Conservation (phyloP, 306 rosid species). For the Herpetospermum pedunculosum region DNA sequence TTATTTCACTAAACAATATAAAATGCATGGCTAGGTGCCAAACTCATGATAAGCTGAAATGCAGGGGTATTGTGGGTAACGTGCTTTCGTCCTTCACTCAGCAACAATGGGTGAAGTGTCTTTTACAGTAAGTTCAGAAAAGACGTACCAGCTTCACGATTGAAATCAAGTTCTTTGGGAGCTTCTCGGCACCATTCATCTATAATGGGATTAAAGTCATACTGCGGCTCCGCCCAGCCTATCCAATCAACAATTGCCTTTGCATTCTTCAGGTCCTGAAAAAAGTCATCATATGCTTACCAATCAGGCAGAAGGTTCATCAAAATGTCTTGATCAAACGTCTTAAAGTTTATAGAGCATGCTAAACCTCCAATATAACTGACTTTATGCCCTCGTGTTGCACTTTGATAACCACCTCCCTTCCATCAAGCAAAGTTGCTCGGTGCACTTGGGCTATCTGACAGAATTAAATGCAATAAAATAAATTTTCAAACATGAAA, state of each 20-base stretch:
- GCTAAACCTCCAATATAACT: constrained; percentile 73
- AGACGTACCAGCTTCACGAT: constrained; percentile 75
- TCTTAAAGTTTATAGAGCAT: constrained; percentile 16
- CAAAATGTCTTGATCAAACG: constrained; percentile 15
- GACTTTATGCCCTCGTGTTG: constrained; percentile 83
- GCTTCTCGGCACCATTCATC: constrained; percentile 99
- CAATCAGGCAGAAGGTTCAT: constrained; percentile 12
- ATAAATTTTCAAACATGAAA: background rate
- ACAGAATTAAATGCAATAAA: constrained; percentile 17
- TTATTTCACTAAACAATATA: background rate
- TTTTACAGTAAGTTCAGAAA: constrained; percentile 10
- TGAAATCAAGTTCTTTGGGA: constrained; percentile 95
- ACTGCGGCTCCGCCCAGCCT: constrained; percentile 98
- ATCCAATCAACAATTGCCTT: constrained; percentile 91
- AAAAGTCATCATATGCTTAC: constrained; percentile 13
- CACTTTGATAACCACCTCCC: constrained; percentile 90
- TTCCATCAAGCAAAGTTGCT: constrained; percentile 78
- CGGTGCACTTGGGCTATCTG: constrained; percentile 99
- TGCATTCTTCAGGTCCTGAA: constrained; percentile 92
- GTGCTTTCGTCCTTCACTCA: background rate
- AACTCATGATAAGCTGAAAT: background rate
- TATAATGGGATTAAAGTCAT: constrained; percentile 86
- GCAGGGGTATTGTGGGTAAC: background rate
- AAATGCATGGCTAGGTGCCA: background rate
- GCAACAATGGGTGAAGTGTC: background rate